Percentiles rank a stretch among this genome's conserved stretches.
Conservation (phyloP, 2,329 filamentous ascomycete species). For the Ophiosphaerella herpotricha region DNA sequence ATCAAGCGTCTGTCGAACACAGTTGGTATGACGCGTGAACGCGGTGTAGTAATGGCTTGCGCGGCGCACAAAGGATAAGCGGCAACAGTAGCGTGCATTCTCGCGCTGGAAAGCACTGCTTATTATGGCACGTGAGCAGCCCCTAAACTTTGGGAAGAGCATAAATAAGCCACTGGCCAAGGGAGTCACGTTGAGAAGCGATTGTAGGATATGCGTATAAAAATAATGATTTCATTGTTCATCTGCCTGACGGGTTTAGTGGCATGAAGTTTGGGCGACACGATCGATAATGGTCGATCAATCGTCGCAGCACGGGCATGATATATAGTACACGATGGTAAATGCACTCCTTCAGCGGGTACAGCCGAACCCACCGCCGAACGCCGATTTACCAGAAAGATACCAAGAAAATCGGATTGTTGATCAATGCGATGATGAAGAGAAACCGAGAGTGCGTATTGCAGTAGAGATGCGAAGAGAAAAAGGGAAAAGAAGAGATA, state of each 20-base stretch:
- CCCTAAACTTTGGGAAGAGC: too few relatives aligned
- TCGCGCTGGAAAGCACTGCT: too few relatives aligned
- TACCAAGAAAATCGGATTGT: slow-evolving; percentile 30
- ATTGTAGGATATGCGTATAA: too few relatives aligned
- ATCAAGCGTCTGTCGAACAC: too few relatives aligned
- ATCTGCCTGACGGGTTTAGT: slow-evolving; percentile 30
- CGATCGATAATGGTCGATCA: slow-evolving; percentile 41
- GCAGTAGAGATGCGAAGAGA: slow-evolving; percentile 22
- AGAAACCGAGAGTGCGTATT: slow-evolving; percentile 27
- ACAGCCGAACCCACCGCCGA: slow-evolving; percentile 36
- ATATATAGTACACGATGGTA: slow-evolving; percentile 40
- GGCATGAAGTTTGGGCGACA: slow-evolving; percentile 30
- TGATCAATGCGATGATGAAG: slow-evolving; percentile 26
- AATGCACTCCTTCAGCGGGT: slow-evolving; percentile 30
- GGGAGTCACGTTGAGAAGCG: too few relatives aligned
- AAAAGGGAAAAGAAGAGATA: slow-evolving; percentile 21
- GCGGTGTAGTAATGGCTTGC: too few relatives aligned
- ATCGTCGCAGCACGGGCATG: slow-evolving; percentile 39
- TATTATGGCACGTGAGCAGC: too few relatives aligned
- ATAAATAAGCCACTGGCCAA: too few relatives aligned
- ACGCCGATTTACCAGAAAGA: slow-evolving; percentile 40
- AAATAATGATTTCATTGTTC: slow-evolving; percentile 22
- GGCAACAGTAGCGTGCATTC: too few relatives aligned
- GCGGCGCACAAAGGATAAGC: too few relatives aligned
- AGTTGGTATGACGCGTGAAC: too few relatives aligned